These are phyloP conservation scores for Paracorniculantispora psalliotae DNA, from an alignment of 2,329 filamentous ascomycete species.

Conservation along the genomic window DNA sequence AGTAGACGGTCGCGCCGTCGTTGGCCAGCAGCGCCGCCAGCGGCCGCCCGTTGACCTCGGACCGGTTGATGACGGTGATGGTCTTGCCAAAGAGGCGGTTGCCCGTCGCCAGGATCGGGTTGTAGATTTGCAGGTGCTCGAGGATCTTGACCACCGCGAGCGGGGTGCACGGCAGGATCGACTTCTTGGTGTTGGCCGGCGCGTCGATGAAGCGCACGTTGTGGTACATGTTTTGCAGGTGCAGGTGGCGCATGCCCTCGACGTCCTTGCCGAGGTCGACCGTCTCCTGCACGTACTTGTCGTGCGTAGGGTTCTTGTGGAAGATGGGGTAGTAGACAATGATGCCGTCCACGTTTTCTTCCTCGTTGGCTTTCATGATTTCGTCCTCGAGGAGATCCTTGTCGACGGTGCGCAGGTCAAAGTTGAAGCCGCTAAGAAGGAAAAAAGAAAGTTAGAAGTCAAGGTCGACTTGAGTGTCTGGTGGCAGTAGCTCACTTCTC, in stretches of 20 bases:
- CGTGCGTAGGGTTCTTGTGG: conserved; percentile 69
- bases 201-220: conserved; percentile 92
- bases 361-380: conserved; percentile 78
- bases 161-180: conserved; percentile 90
- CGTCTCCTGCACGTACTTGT: conserved; percentile 93
- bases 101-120: conserved; percentile 85
- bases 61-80: conserved; percentile 93
- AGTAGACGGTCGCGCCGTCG: conserved; percentile 93
- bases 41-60: conserved; percentile 90
- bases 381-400: conserved; percentile 88
- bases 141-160: conserved; percentile 95
- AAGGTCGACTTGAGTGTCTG: background rate
- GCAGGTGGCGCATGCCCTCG: conserved; percentile 86
- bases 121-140: conserved; percentile 94
- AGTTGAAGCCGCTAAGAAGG: conserved; percentile 72
- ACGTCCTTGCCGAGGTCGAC: conserved; percentile 89
- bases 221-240: conserved; percentile 99
- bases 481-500: conserved; percentile 69
- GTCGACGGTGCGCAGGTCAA: conserved; percentile 75
- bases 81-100: conserved; percentile 91
- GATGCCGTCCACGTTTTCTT: conserved; percentile 74
- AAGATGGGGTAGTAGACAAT: conserved; percentile 99
- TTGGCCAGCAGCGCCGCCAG: conserved; percentile 91
- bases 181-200: conserved; percentile 74
- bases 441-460: background rate